These are phyloP conservation scores for Astragalus glycyphyllos DNA, from an alignment of 306 rosid species.

Conservation along the genomic window DNA sequence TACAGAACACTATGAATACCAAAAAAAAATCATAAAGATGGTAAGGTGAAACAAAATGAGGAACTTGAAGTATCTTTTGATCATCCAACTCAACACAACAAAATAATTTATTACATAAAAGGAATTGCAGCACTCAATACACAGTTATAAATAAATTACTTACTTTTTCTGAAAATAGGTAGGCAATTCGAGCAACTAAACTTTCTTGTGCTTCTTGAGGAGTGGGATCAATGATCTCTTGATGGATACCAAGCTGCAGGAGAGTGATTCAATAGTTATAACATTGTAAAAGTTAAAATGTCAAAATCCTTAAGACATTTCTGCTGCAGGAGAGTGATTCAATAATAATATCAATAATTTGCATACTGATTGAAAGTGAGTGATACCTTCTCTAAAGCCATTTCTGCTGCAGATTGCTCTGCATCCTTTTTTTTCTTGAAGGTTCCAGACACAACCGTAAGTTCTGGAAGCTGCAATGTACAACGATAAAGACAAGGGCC, in stretches of 20 bases:
- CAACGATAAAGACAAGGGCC: slow-evolving; percentile 77
- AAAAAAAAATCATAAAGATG: slow-evolving; percentile 7
- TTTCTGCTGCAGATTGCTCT: slow-evolving; percentile 89
- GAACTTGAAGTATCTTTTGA: neutral
- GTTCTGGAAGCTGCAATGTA: slow-evolving; percentile 81
- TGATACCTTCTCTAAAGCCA: slow-evolving; percentile 83
- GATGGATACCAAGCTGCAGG: slow-evolving; percentile 73
- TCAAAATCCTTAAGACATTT: slow-evolving; percentile 4
- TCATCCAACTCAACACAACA: slow-evolving; percentile 23
- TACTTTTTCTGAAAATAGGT: slow-evolving; percentile 80
- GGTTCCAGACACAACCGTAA: slow-evolving; percentile 66
- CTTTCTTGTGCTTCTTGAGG: slow-evolving; percentile 65
- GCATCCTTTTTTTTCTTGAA: slow-evolving; percentile 93
- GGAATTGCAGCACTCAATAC: neutral
- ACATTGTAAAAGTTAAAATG: slow-evolving; percentile 24
- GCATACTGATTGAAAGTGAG: slow-evolving; percentile 32
- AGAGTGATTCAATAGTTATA: slow-evolving; percentile 38
- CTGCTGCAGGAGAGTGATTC: too few relatives aligned
- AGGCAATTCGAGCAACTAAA: slow-evolving; percentile 57
- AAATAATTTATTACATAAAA: slow-evolving; percentile 18
- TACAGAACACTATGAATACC: slow-evolving; percentile 10
- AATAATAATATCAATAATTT: slow-evolving; percentile 31
- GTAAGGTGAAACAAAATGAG: neutral
- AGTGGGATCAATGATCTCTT: slow-evolving; percentile 49
- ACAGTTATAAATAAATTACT: slow-evolving; percentile 42